Base-by-base conservation (phyloP, 108 stramenopile genomes). In the Skeletonema tropicum region DNA sequence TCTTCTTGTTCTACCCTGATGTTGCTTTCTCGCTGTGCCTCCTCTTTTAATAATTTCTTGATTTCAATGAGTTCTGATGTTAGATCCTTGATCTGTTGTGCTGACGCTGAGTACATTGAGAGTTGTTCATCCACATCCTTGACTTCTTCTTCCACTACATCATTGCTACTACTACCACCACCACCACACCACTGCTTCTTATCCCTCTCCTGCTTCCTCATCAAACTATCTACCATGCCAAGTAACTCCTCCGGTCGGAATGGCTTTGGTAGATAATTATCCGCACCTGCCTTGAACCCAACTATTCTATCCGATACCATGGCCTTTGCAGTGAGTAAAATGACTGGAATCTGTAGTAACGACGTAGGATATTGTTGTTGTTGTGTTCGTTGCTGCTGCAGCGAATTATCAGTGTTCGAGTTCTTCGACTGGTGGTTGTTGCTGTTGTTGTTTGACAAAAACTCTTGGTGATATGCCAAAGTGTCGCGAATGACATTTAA, bases 161-260 rank as follows among this genome's bases (percentile, higher is more conserved):
- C 49, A 21, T 1, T 2, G 14, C 2, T 14, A 42, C 9, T 15
- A 52, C 6, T 23, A 23, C 49, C 6, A 21, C 49, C 21, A 52
- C 21, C 49, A n/a, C 49, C 21, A 3, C n/a, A 5, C 9, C 15
- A 52, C 21, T 52, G 21, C 49, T 23, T 52, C 49, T 6, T 52
- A 6, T 52, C 49, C 21, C 69, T 63, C 21, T 60, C 70, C 21
- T 71, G 77, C 66, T 66, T 66, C n/a, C 77, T 71, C 70, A 92
- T 83, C 45, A 89, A 36, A 82, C 87, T 89, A 79, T 96, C 95
- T 2, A 96, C 61, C 19, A 96, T 92, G 19, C 83, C 83, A 11
- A 96, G 32, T 45, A 96, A 70, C 76, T 96, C 95, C 19, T 93
- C 92, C 2, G 95, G 95, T 69, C 88, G 77, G 83, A 96, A 96